These are phyloP conservation scores for Neofusicoccum sp. DNA, from an alignment of 2,329 filamentous ascomycete species.

Conservation along the genomic window DNA sequence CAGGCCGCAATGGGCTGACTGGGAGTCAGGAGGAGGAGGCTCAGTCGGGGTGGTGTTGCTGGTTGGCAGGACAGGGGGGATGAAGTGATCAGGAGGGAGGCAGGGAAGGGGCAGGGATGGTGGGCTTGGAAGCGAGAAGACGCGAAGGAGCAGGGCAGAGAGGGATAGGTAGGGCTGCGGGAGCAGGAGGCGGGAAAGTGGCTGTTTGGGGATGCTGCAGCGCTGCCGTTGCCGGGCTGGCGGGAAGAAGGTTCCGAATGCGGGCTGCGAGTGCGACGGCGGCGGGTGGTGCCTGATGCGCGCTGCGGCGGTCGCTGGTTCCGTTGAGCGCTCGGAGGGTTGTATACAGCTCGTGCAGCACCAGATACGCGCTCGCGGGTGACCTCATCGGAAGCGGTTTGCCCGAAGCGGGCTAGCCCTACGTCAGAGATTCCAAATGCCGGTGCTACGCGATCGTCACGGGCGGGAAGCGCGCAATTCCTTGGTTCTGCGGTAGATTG, in stretches of 20 bases:
- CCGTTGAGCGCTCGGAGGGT: background rate
- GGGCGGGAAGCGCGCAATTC: background rate
- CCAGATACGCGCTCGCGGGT: background rate
- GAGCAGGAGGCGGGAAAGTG: background rate
- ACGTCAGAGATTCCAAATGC: constrained; percentile 17
- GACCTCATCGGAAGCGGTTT: background rate
- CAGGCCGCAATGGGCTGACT: background rate
- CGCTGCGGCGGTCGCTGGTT: background rate
- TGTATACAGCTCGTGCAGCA: background rate
- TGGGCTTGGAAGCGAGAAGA: background rate
- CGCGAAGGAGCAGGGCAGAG: background rate
- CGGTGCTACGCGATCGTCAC: constrained; percentile 2
- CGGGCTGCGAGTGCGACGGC: background rate
- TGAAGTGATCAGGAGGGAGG: too few relatives aligned
- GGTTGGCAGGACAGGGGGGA: background rate
- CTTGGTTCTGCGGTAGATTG: constrained; percentile 7
- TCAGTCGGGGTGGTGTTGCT: background rate
- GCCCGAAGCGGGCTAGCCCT: constrained; percentile 12
- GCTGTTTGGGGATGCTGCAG: background rate
- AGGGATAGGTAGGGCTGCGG: background rate
- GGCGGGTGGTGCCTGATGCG: background rate
- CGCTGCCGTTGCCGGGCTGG: background rate
- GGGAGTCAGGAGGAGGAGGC: background rate
- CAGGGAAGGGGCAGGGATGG: too few relatives aligned
- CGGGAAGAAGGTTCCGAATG: background rate